These are phyloP conservation scores for Rhytidhysteron rufulum DNA, from an alignment of 2,329 filamentous ascomycete species.

Conservation along the genomic window DNA sequence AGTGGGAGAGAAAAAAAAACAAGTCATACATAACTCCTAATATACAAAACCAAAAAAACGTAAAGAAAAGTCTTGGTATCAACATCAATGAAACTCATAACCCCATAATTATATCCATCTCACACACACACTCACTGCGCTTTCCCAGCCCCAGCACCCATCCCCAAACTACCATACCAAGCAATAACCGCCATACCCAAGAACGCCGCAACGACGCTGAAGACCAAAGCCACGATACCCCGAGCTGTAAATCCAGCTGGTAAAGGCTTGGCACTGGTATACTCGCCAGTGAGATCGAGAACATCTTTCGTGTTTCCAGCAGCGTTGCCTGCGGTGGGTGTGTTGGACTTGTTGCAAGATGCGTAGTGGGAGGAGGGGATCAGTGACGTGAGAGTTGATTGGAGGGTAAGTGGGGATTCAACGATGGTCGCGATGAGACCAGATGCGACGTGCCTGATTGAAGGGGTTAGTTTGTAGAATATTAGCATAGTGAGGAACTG, in stretches of 20 bases:
- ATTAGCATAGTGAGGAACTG: slow-evolving; percentile 38
- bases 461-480: slow-evolving; percentile 27
- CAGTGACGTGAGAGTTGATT: slow-evolving; percentile 47
- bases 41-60: too few species aligned
- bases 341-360: slow-evolving; percentile 52
- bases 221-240: slow-evolving; percentile 71
- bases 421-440: slow-evolving; percentile 52
- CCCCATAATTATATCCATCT: too few species aligned
- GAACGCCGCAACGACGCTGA: slow-evolving; percentile 66
- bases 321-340: slow-evolving; percentile 64
- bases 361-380: slow-evolving; percentile 62
- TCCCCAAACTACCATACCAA: slow-evolving; percentile 54
- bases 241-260: slow-evolving; percentile 67
- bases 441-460: slow-evolving; percentile 34
- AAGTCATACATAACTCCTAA: too few species aligned
- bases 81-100: too few species aligned
- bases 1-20: too few species aligned
- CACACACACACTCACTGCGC: not conserved
- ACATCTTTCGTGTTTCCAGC: slow-evolving; percentile 65
- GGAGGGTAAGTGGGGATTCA: slow-evolving; percentile 54
- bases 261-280: slow-evolving; percentile 51
- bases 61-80: too few species aligned
- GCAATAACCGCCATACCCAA: slow-evolving; percentile 64
- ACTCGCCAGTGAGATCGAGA: slow-evolving; percentile 53
- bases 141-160: not conserved